Base-by-base conservation (phyloP, 768 basidiomycete species). In the Dictyophora rubrovolvata region DNA sequence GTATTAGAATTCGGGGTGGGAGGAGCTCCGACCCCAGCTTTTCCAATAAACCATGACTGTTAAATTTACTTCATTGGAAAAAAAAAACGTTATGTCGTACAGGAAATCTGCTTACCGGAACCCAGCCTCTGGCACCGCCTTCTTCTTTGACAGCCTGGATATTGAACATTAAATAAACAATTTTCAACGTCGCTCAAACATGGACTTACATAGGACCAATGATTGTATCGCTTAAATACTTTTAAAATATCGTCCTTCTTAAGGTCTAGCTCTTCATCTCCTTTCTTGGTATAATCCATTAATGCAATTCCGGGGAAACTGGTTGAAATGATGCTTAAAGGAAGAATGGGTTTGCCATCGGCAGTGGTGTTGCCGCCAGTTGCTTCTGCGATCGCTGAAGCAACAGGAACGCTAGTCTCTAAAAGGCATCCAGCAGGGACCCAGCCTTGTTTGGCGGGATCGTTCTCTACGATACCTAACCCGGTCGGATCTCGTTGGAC, bases 211-310 rank as follows among this genome's bases (percentile, higher is more conserved):
- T 93, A 93, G 70, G 89, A 91, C 93, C 94, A 97, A 72, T 97
- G 93, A 62, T 95, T 96, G 69, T 98, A 98, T 63, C 94, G 81
- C 76, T 98, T 98, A 74, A 97, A 96, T 47, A 99, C 94, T 63
- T 92, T 78, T 63, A 99, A 67, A 20, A 82, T 74, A 68, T 97
- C 92, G 64, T 94, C 93, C 69, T 95, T 96, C 53, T 79, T 80
- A 47, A 98, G 74, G 65, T 89, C 85, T 60, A 98, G 74, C 71
- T 98, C 95, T 64, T 96, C 94, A 4, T 90, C 88, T 1, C 93
- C 93, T 66, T 93, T 90, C 73, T 89, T 89, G 71, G 83, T 83
- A 71, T 96, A 98, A 65, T 97, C 93, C 94, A 94, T 98, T 66
- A 98, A 73, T 0, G 93, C 93, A 60, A 97, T 77, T 33, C 94